These are phyloP conservation scores for Hypoxylon sp. DNA, from an alignment of 2,329 filamentous ascomycete genomes.

Conservation along the genomic window DNA sequence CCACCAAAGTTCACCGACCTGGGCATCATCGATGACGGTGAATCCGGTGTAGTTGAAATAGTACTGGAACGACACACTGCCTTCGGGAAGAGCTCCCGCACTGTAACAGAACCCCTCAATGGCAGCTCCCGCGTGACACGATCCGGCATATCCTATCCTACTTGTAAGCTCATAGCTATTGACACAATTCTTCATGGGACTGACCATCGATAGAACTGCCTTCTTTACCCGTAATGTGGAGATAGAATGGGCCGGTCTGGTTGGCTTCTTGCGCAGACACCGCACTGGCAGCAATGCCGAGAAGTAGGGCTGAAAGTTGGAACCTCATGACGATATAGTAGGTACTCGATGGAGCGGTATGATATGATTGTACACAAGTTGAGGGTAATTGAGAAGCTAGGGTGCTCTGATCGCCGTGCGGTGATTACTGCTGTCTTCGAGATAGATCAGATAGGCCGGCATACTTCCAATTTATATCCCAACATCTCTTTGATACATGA, in stretches of 20 bases:
- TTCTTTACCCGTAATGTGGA: slow-evolving; percentile 52
- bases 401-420: slow-evolving; percentile 10
- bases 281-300: slow-evolving; percentile 50
- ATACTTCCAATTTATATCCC: slow-evolving; percentile 32
- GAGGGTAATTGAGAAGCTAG: neutral
- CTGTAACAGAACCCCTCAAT: slow-evolving; percentile 55
- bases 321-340: slow-evolving; percentile 52
- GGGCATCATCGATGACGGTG: slow-evolving; percentile 29
- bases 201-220: slow-evolving; percentile 52
- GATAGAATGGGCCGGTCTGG: slow-evolving; percentile 55
- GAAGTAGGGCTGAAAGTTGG: slow-evolving; percentile 46
- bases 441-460: slow-evolving; percentile 11
- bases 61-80: slow-evolving; percentile 49
- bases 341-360: neutral
- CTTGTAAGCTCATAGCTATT: slow-evolving; percentile 29
- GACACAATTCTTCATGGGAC: neutral
- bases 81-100: slow-evolving; percentile 36
- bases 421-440: slow-evolving; percentile 2
- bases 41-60: slow-evolving; percentile 55
- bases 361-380: slow-evolving; percentile 5
- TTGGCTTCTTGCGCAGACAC: slow-evolving; percentile 52
- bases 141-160: slow-evolving; percentile 49
- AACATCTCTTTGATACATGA: slow-evolving; percentile 8
- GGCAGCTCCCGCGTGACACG: slow-evolving; percentile 56
- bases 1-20: slow-evolving; percentile 53